These are phyloP conservation scores for Madurella mycetomatis DNA, from an alignment of 2,329 filamentous ascomycete species.

Conservation along the genomic window DNA sequence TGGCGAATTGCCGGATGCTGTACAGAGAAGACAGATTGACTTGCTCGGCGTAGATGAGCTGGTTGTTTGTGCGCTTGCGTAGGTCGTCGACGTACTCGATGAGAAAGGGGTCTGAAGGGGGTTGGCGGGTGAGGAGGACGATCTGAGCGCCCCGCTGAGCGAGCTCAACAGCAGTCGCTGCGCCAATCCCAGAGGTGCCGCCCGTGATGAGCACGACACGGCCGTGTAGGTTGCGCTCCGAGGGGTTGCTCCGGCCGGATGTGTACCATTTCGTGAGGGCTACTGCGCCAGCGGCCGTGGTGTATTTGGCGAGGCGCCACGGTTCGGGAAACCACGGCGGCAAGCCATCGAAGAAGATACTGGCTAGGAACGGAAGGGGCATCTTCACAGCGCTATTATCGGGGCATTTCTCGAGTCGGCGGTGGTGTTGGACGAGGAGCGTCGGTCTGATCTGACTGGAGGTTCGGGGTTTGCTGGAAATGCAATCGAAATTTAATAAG, in stretches of 20 bases:
- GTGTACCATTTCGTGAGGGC: constrained; percentile 66
- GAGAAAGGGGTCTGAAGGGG: constrained; percentile 79
- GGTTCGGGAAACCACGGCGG: constrained; percentile 46
- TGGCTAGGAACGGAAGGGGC: constrained; percentile 50
- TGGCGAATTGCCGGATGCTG: constrained; percentile 88
- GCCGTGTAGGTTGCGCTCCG: constrained; percentile 83
- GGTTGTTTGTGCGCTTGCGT: constrained; percentile 69
- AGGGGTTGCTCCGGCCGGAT: constrained; percentile 66
- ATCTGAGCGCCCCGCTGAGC: constrained; percentile 83
- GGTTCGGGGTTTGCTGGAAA: background rate
- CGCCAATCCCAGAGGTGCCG: constrained; percentile 89
- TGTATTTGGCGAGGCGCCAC: constrained; percentile 39
- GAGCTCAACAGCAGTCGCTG: constrained; percentile 67
- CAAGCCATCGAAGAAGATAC: constrained; percentile 44
- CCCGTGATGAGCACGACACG: constrained; percentile 93
- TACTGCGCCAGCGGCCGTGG: constrained; percentile 36
- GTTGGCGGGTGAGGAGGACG: constrained; percentile 78
- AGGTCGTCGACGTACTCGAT: constrained; percentile 90
- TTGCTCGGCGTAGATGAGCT: constrained; percentile 91
- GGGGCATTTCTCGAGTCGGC: background rate
- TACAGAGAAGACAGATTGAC: constrained; percentile 86
- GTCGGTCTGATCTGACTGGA: background rate
- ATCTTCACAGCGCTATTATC: constrained; percentile 33
- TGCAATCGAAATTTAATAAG: background rate
- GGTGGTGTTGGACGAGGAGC: background rate